Evolutionary conservation across 129 eudicot species (phyloP), one percentile per base, ranked within the genome.

Genomic region (Escallonia herrerae): DNA sequence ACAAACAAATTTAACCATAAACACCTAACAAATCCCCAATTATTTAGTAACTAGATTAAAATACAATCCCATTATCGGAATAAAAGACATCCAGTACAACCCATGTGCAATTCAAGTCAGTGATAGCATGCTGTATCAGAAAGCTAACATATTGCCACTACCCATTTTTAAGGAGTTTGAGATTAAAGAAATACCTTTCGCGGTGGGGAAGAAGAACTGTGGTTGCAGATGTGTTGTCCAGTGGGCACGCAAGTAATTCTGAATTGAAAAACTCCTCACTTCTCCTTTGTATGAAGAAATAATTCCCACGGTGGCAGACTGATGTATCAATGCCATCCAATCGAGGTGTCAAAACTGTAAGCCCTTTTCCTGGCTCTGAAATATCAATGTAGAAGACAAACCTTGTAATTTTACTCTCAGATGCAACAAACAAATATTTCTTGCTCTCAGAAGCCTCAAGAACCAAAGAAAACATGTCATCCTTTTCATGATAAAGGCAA

Each of bases 401-500:
- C 70, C 87, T 86, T 40, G 96, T 88, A 52, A 68, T 85, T 88
- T 91, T 87, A 77, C 96, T 88, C 75, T 73, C 86, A 46, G 98
- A 87, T 73, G 76, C 81, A 54, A 91, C 89, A 83, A 91, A 91
- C 39, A 91, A 63, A 66, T 76, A 91, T 15, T 74, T 79, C 81
- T 87, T 87, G 90, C 96, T 91, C 75, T 91, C 98, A 51, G 98
- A 87, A 58, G 87, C 82, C 69, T 68, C 70, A 68, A 91, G 86
- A 77, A 79, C 84, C 43, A 91, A 64, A 70, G 84, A 81, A 73
- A 91, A 87, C 82, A 71, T 81, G 62, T 91, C 97, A 79, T 91
- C 98, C 74, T 83, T 85, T 72, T 91, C 98, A 77, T 91, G 91
- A 76, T 87, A 91, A 65, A 91, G 91, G 69, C 98, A 91, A 66